These are phyloP conservation scores for Kodamaea sp. DNA, from an alignment of 1,139 yeast genomes.

Conservation along the genomic window DNA sequence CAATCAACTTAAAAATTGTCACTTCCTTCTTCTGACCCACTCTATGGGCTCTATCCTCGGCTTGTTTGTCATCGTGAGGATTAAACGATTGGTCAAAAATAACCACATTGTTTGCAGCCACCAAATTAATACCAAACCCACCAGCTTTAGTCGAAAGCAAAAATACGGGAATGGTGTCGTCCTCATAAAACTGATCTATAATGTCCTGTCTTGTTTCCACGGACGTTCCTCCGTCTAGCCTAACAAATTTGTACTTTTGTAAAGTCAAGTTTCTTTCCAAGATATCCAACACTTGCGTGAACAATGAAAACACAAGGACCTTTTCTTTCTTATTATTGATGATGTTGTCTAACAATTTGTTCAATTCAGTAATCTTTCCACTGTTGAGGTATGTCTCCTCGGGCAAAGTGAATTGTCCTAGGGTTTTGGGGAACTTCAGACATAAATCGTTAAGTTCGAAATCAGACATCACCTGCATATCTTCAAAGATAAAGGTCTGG, in stretches of 20 bases:
- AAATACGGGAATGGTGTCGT: conserved; percentile 79
- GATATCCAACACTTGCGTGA: conserved; percentile 89
- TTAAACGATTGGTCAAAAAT: conserved; percentile 93
- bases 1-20: conserved; percentile 72
- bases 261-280: conserved; percentile 73
- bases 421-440: conserved; percentile 65
- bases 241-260: conserved; percentile 67
- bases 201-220: conserved; percentile 92
- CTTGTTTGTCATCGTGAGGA: conserved; percentile 98
- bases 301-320: conserved; percentile 81
- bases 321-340: conserved; percentile 61
- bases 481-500: conserved; percentile 74
- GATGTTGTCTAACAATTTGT: conserved; percentile 59
- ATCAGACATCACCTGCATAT: conserved; percentile 96
- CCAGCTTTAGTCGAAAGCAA: conserved; percentile 94
- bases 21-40: conserved; percentile 95
- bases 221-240: conserved; percentile 91
- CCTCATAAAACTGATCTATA: conserved; percentile 86
- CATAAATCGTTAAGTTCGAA: conserved; percentile 81
- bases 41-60: conserved; percentile 97
- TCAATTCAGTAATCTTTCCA: conserved; percentile 69
- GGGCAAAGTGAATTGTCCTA: conserved; percentile 55
- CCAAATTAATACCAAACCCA: conserved; percentile 95
- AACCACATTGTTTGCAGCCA: conserved; percentile 91
- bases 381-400: conserved; percentile 66